Conservation (phyloP, 495 filamentous ascomycete genomes). For the Annulohypoxylon nitens region DNA sequence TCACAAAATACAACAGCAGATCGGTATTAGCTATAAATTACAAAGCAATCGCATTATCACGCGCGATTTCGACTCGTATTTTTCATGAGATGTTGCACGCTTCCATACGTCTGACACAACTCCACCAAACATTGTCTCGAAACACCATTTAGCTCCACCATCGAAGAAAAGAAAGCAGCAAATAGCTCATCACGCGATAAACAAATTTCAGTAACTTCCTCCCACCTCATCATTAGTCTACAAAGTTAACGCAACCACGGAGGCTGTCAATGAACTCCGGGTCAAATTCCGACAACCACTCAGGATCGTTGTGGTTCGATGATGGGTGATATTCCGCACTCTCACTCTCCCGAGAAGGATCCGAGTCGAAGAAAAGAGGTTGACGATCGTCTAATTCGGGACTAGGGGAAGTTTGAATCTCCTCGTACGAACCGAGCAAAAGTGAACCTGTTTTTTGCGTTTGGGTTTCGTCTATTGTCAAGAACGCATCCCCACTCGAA, state of each 20-base stretch:
- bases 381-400: constrained; percentile 4
- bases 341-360: constrained; percentile 24
- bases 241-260: constrained; percentile 64
- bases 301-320: constrained; percentile 49
- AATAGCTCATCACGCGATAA: not conserved
- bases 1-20: not conserved
- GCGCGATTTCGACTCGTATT: not conserved
- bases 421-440: not conserved
- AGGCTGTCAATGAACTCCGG: constrained; percentile 61
- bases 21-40: constrained; percentile 1
- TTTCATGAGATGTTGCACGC: not conserved
- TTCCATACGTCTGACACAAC: not conserved
- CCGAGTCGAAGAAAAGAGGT: constrained; percentile 28
- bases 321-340: constrained; percentile 5
- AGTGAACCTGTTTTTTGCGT: constrained; percentile 20
- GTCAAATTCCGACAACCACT: constrained; percentile 64
- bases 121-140: not conserved
- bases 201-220: not conserved
- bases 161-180: constrained; percentile 1
- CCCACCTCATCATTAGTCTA: constrained; percentile 42
- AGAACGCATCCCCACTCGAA: not conserved
- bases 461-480: not conserved
- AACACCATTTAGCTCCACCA: not conserved
- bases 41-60: not conserved
- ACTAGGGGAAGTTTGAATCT: constrained; percentile 2